Evolutionary conservation across 108 stramenopile genomes (phyloP).

Genomic region (Thalassiosira profunda): DNA sequence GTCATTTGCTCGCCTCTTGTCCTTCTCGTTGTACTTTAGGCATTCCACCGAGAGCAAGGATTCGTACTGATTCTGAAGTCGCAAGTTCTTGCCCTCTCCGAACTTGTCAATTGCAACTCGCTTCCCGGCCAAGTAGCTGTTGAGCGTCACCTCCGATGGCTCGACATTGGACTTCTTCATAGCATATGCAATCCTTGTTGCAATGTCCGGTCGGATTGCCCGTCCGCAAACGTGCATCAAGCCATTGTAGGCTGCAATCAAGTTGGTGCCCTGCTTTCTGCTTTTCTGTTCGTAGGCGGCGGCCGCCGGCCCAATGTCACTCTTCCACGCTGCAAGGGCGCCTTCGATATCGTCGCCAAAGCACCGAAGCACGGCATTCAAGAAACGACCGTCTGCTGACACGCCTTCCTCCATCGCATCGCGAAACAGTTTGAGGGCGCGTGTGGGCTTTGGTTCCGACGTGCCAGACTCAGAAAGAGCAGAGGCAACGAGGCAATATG

Average conservation of each 20-base stretch:
- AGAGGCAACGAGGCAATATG: conserved; percentile 73
- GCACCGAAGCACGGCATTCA: conserved; percentile 82
- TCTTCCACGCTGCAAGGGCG: conserved; percentile 74
- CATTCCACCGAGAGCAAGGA: conserved; percentile 75
- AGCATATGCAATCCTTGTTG: conserved; percentile 70
- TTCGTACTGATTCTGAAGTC: conserved; percentile 67
- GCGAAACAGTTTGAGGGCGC: conserved; percentile 29
- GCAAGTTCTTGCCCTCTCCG: conserved; percentile 11
- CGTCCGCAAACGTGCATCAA: conserved; percentile 79
- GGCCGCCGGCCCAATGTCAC: conserved; percentile 60
- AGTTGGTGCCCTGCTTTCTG: conserved; percentile 44
- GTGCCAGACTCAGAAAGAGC: conserved; percentile 24
- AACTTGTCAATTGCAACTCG: conserved; percentile 22
- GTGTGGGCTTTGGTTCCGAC: conserved; percentile 7
- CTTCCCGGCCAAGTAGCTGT: conserved; percentile 71
- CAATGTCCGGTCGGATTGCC: conserved; percentile 75
- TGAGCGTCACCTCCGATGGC: conserved; percentile 58
- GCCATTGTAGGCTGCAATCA: conserved; percentile 86
- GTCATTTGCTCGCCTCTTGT: conserved; percentile 65
- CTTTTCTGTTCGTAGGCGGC: conserved; percentile 25
- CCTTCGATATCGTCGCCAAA: conserved; percentile 74
- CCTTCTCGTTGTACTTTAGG: conserved; percentile 66
- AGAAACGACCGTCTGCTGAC: conserved; percentile 73
- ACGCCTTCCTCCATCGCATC: conserved; percentile 31
- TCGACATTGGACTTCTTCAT: conserved; percentile 80